Conservation (phyloP, 1,139 yeast genomes). For the Yamadazyma conglobata region DNA sequence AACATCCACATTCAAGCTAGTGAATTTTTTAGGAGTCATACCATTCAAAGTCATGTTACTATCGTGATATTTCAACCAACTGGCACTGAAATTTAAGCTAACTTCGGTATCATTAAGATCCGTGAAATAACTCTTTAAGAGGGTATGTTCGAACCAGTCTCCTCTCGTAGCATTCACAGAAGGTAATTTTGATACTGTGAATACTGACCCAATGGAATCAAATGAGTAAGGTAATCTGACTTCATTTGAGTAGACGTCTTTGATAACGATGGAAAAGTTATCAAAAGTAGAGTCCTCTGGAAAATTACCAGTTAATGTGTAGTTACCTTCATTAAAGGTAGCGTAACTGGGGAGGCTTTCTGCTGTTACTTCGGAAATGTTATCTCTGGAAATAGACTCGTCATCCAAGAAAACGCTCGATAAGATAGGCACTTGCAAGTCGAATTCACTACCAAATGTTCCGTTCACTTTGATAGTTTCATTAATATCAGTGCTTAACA, state of each 20-base stretch:
- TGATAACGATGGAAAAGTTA: constrained; percentile 54
- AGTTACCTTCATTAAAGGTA: constrained; percentile 37
- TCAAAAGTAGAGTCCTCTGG: constrained; percentile 44
- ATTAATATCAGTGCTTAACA: constrained; percentile 59
- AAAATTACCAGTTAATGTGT: constrained; percentile 55
- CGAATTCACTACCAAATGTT: constrained; percentile 54
- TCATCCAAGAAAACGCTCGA: constrained; percentile 61
- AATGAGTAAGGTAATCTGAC: constrained; percentile 57
- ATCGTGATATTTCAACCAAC: constrained; percentile 65
- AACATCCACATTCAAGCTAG: constrained; percentile 45
- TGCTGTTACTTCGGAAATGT: constrained; percentile 53
- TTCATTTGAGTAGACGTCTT: constrained; percentile 61
- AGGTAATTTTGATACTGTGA: constrained; percentile 51
- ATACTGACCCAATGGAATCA: constrained; percentile 46
- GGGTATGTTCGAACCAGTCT: constrained; percentile 51
- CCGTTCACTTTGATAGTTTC: constrained; percentile 61
- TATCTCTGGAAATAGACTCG: constrained; percentile 36
- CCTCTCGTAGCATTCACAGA: constrained; percentile 66
- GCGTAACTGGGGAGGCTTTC: constrained; percentile 62
- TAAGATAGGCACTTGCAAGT: constrained; percentile 57
- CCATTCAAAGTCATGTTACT: constrained; percentile 70
- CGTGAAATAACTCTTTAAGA: constrained; percentile 53
- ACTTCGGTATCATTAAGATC: constrained; percentile 50
- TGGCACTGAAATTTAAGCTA: constrained; percentile 37
- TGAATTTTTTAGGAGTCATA: constrained; percentile 57